Conservation (phyloP, 176 grass and related monocot genomes). For the Phoenix dactylifera region DNA sequence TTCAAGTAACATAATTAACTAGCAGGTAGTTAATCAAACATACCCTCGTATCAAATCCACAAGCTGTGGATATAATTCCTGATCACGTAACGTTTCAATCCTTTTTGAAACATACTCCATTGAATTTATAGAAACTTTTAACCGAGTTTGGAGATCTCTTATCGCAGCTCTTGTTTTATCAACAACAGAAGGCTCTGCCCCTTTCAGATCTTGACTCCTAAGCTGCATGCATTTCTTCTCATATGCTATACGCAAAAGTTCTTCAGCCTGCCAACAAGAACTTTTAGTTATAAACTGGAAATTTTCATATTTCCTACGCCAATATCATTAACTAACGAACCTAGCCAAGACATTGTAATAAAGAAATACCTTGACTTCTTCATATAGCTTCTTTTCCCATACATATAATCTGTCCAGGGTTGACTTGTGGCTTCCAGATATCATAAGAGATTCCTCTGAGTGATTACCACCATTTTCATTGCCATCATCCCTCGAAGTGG, state of each 20-base stretch:
- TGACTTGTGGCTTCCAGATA: slow-evolving; percentile 78
- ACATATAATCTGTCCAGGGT: slow-evolving; percentile 84
- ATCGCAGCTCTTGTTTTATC: slow-evolving; percentile 59
- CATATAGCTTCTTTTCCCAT: slow-evolving; percentile 98
- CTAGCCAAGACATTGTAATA: background rate
- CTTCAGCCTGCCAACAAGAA: slow-evolving; percentile 50
- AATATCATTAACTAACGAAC: background rate
- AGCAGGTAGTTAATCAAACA: background rate
- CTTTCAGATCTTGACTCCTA: slow-evolving; percentile 64
- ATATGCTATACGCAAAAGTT: slow-evolving; percentile 45
- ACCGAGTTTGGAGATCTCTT: slow-evolving; percentile 63
- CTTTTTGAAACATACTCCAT: slow-evolving; percentile 51
- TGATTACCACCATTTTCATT: slow-evolving; percentile 65
- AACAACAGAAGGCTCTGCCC: slow-evolving; percentile 55
- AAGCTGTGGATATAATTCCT: slow-evolving; percentile 74
- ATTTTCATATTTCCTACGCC: background rate
- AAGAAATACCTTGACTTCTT: slow-evolving; percentile 69
- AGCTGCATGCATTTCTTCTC: slow-evolving; percentile 76
- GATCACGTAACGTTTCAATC: slow-evolving; percentile 51
- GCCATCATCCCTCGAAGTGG: slow-evolving; percentile 63
- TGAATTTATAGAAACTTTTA: slow-evolving; percentile 64
- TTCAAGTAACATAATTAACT: too few species aligned
- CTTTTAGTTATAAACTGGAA: background rate
- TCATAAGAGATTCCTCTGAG: slow-evolving; percentile 68
- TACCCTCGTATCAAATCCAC: slow-evolving; percentile 54